A percentile compares a stretch with the other conserved stretches of the same genome.
Conservation (phyloP, 2,329 filamentous ascomycete genomes). For the Phaeoacremonium minimum region DNA sequence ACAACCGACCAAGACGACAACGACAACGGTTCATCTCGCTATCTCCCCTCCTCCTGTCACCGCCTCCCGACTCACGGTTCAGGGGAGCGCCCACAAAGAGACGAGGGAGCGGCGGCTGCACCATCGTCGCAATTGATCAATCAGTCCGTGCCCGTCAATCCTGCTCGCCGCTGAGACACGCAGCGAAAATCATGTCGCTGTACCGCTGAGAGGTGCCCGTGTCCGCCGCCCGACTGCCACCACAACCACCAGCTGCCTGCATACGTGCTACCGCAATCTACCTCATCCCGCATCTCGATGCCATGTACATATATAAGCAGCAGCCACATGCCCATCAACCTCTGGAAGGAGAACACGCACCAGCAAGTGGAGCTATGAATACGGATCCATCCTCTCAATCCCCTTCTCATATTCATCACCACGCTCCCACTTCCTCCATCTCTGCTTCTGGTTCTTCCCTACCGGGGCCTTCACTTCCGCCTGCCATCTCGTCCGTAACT, state of each 20-base stretch:
- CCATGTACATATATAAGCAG: constrained; percentile 11
- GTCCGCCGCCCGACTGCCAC: too few species aligned
- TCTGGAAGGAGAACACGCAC: constrained; percentile 12
- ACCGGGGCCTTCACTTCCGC: constrained; percentile 6
- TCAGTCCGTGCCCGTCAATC: too few species aligned
- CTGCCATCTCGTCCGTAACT: constrained; percentile 7
- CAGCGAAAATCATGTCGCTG: too few species aligned
- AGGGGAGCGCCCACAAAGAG: too few species aligned
- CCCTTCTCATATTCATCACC: not conserved
- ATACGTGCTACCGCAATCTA: constrained; percentile 10
- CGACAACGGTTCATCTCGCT: too few species aligned
- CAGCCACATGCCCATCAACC: constrained; percentile 9
- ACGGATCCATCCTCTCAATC: constrained; percentile 6
- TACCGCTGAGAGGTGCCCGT: too few species aligned
- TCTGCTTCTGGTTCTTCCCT: too few species aligned
- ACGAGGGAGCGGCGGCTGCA: too few species aligned
- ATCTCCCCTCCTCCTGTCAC: not conserved
- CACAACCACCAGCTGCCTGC: constrained; percentile 6
- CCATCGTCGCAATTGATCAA: too few species aligned
- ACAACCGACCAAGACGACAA: too few species aligned
- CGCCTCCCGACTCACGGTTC: not conserved
- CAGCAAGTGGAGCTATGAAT: constrained; percentile 12
- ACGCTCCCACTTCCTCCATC: constrained; percentile 4
- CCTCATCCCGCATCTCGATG: constrained; percentile 9
- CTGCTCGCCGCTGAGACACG: too few species aligned